Evolutionary conservation across 768 basidiomycete genomes (phyloP).

Genomic region (Amanita phalloides): DNA sequence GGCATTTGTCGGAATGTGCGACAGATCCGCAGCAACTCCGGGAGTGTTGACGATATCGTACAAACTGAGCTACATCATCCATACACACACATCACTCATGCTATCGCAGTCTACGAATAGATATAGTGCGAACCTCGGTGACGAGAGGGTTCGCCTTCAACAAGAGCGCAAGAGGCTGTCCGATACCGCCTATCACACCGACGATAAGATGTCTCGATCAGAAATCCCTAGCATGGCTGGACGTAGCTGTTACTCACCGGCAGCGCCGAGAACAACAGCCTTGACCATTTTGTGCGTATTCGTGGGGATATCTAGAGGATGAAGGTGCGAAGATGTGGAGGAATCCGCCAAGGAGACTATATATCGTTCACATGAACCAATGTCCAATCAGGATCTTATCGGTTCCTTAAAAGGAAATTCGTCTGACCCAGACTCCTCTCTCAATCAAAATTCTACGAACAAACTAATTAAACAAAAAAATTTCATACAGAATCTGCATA

Average conservation of each 20-base stretch:
- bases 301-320: not conserved
- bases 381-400: not conserved
- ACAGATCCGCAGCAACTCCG: conserved; percentile 91
- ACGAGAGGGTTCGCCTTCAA: conserved; percentile 80
- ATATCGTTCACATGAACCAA: not conserved
- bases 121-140: conserved; percentile 44
- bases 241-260: conserved; percentile 39
- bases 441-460: no score
- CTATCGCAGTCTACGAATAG: not conserved
- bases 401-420: not conserved
- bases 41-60: conserved; percentile 98
- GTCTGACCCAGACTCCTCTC: not conserved
- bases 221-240: not conserved
- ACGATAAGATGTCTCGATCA: conserved; percentile 1
- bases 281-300: conserved; percentile 38
- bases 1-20: conserved; percentile 85
- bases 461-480: no score
- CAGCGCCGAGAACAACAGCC: conserved; percentile 94
- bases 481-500: no score
- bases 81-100: not conserved
- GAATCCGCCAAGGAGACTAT: not conserved
- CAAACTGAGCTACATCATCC: conserved; percentile 54
- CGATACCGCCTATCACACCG: conserved; percentile 66
- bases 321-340: not conserved
- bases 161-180: conserved; percentile 89